A percentile compares a stretch with the other conserved stretches of the same genome.
Conservation (phyloP, 2,329 filamentous ascomycete species). For the Aspergillus ibericus region DNA sequence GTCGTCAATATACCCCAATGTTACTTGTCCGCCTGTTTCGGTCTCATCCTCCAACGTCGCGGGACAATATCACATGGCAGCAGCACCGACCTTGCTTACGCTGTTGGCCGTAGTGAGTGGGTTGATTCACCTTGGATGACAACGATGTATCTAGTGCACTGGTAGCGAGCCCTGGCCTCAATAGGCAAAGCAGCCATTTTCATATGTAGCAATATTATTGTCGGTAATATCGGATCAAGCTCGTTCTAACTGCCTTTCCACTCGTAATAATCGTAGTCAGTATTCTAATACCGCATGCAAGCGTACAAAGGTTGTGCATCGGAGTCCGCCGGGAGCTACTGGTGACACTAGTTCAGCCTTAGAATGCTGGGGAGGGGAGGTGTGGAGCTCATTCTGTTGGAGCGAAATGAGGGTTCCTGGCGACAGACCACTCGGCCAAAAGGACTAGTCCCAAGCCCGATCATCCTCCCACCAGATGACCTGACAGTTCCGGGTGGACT, state of each 20-base stretch:
- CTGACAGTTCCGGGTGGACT: background rate
- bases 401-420: background rate
- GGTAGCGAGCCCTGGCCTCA: background rate
- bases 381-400: background rate
- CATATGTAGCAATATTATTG: background rate
- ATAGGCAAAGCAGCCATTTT: background rate
- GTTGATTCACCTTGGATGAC: background rate
- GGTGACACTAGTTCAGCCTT: background rate
- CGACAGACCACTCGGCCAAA: too few species aligned
- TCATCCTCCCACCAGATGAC: too few species aligned
- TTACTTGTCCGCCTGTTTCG: background rate
- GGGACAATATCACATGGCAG: background rate
- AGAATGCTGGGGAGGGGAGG: background rate
- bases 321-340: background rate
- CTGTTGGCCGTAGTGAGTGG: background rate
- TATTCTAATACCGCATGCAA: background rate
- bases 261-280: background rate
- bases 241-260: background rate
- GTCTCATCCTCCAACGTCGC: background rate
- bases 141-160: background rate
- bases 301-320: background rate
- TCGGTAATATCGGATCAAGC: background rate
- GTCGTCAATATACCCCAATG: background rate
- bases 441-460: too few species aligned
- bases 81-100: background rate